These are phyloP conservation scores for Xylaria palmicola DNA, from an alignment of 495 filamentous ascomycete species.

Conservation along the genomic window DNA sequence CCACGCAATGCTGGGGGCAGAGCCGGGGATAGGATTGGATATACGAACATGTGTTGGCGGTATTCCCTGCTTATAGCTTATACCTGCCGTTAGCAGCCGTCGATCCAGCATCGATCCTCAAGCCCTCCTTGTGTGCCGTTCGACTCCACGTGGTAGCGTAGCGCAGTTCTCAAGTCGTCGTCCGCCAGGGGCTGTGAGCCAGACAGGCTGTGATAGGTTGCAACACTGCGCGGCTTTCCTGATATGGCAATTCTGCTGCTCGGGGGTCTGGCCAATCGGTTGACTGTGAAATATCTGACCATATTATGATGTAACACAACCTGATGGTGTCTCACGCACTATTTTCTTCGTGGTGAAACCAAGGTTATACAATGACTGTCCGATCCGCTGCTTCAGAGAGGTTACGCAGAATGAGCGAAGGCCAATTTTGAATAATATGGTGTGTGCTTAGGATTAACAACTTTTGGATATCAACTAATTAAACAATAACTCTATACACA, in stretches of 20 bases:
- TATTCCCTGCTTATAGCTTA: background rate
- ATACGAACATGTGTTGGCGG: no score
- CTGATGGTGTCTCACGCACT: background rate
- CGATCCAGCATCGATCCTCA: background rate
- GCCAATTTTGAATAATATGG: background rate
- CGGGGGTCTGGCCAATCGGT: background rate
- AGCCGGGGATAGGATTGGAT: background rate
- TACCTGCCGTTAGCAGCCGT: background rate
- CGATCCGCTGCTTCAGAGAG: no score
- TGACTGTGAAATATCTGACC: background rate
- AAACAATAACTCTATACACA: background rate
- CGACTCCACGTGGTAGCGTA: slow-evolving; percentile 1
- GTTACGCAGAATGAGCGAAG: background rate
- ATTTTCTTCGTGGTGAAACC: background rate
- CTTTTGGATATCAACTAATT: background rate
- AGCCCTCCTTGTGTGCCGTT: background rate
- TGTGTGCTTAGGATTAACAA: background rate
- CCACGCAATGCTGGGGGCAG: background rate
- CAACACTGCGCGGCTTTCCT: background rate
- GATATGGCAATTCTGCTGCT: background rate
- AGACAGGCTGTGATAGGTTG: background rate
- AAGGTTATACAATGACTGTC: no score
- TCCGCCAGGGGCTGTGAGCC: background rate
- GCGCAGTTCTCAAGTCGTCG: background rate
- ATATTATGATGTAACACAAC: background rate